A percentile compares a stretch with the other conserved stretches of the same genome.
These are phyloP conservation scores for Ailanthus altissimus DNA, from an alignment of 345 rosid genomes.

Conservation along the genomic window DNA sequence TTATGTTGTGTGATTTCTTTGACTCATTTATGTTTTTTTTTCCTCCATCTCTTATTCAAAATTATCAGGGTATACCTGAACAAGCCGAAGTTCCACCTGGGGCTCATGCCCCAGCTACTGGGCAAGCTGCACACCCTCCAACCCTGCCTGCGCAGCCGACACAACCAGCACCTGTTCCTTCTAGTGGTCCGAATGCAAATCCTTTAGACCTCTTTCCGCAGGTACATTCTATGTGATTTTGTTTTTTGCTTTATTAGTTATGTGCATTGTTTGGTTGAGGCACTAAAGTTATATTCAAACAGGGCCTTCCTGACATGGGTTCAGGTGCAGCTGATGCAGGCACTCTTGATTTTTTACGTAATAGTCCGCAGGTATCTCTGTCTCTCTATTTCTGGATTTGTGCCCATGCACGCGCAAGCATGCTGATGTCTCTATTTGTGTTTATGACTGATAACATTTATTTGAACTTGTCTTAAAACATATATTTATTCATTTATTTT, in stretches of 20 bases:
- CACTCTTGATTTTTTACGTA: slow-evolving; percentile 79
- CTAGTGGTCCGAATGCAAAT: slow-evolving; percentile 81
- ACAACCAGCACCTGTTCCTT: slow-evolving; percentile 49
- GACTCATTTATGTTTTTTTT: neutral
- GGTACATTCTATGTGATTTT: slow-evolving; percentile 39
- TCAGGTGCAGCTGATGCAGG: slow-evolving; percentile 71
- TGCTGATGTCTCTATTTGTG: neutral
- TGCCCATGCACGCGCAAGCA: neutral
- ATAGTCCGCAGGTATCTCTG: slow-evolving; percentile 76
- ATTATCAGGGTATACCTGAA: slow-evolving; percentile 71
- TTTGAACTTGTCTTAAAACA: neutral
- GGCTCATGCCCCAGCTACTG: slow-evolving; percentile 41
- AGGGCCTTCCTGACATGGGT: slow-evolving; percentile 92
- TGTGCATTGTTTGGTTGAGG: slow-evolving; percentile 4
- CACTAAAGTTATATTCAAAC: slow-evolving; percentile 22
- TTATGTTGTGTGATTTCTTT: neutral
- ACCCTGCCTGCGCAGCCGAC: slow-evolving; percentile 48
- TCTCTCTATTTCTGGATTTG: neutral
- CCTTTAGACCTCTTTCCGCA: slow-evolving; percentile 95
- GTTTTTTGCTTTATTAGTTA: neutral
- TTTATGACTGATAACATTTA: neutral
- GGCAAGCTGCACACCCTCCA: slow-evolving; percentile 55
- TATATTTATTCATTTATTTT: neutral
- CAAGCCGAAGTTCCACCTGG: slow-evolving; percentile 68
- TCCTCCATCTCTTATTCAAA: neutral